Evolutionary conservation across 139 green algal genomes (phyloP), one percentile per base, ranked within the genome.

Genomic region (Auxenochlorella pyrenoidosa): DNA sequence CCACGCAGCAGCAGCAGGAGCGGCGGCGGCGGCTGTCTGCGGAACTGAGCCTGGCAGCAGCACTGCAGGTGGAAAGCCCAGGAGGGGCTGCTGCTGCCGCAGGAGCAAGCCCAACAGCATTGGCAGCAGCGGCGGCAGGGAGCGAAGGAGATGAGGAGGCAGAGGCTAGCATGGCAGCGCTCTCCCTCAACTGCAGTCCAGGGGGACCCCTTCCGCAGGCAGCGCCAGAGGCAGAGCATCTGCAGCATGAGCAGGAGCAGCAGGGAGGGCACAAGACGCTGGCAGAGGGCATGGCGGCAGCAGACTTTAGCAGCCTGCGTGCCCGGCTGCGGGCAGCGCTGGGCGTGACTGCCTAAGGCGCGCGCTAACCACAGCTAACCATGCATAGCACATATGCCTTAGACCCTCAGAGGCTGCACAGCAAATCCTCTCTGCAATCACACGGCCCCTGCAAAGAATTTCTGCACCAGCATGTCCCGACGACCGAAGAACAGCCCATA

Each of bases 1-100:
- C 82, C 60, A 70, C 43, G 44, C 82, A 86, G 66, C 82, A 54
- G 66, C 82, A 86, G 44, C 60, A 70, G 82, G 28, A 43, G 65
- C 65, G 82, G 21, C 82, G 82, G 66, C 82, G 66, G 1, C 65
- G 63, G 41, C 80, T 86, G 43, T 78, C 82, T n/a, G 43, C 30
- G 12, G 80, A 85, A 10, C 15, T 73, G 19, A 24, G 22, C 28
- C 51, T 47, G 47, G 77, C 22, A 68, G 41, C 34, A 15, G n/a
- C 18, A 24, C 12, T 30, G 47, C 36, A 22, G 26, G 43, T 44
- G 15, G 75, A 28, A 63, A 44, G 16, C 16, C 10, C 30, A 30
- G 75, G 2, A 51, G 36, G 3, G 18, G 6, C 16, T 5, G 6
- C 51, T 24, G 19, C n/a, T 13, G 51, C 77, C 66, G 77, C 51